Conservation (phyloP, 352 stramenopile species). For the Pythium periplocum region DNA sequence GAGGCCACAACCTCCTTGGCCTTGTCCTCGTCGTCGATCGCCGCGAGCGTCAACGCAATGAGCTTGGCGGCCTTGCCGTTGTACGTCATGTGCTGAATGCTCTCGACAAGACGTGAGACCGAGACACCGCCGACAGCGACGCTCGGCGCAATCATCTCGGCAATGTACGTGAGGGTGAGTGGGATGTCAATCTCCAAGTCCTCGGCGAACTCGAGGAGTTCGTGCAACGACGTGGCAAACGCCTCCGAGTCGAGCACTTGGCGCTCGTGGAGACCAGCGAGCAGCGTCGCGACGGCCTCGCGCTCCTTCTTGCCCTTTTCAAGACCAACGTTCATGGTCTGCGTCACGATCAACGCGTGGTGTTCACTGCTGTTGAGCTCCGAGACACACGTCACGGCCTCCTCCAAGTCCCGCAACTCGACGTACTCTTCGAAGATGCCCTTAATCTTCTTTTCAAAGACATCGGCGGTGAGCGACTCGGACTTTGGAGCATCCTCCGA, state of each 20-base stretch:
- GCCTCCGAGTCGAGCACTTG: slow-evolving; percentile 38
- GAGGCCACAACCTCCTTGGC: slow-evolving; percentile 30
- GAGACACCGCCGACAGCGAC: slow-evolving; percentile 37
- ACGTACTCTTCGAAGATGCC: slow-evolving; percentile 85
- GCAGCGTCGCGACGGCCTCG: slow-evolving; percentile 39
- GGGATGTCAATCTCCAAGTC: slow-evolving; percentile 84
- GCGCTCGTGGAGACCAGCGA: slow-evolving; percentile 44
- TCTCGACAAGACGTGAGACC: slow-evolving; percentile 34
- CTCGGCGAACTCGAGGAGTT: slow-evolving; percentile 69
- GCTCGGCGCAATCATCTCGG: slow-evolving; percentile 62
- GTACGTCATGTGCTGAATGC: slow-evolving; percentile 38
- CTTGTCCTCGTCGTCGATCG: slow-evolving; percentile 36
- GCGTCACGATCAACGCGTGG: slow-evolving; percentile 40
- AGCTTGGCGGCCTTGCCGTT: slow-evolving; percentile 67
- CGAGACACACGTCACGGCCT: slow-evolving; percentile 44
- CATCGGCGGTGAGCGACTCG: slow-evolving; percentile 35
- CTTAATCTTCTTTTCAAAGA: slow-evolving; percentile 83
- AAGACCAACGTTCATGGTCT: slow-evolving; percentile 59
- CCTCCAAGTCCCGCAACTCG: slow-evolving; percentile 79
- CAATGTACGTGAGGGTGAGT: slow-evolving; percentile 60
- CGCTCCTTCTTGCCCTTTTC: slow-evolving; percentile 70
- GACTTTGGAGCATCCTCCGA: slow-evolving; percentile 4
- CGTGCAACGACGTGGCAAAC: slow-evolving; percentile 35
- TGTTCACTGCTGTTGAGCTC: slow-evolving; percentile 51
- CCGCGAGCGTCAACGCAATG: slow-evolving; percentile 39